Percentiles rank a stretch among this genome's conserved stretches.
Conservation (phyloP, 805 yeast species). For the Sugiyamaella mastotermitis region DNA sequence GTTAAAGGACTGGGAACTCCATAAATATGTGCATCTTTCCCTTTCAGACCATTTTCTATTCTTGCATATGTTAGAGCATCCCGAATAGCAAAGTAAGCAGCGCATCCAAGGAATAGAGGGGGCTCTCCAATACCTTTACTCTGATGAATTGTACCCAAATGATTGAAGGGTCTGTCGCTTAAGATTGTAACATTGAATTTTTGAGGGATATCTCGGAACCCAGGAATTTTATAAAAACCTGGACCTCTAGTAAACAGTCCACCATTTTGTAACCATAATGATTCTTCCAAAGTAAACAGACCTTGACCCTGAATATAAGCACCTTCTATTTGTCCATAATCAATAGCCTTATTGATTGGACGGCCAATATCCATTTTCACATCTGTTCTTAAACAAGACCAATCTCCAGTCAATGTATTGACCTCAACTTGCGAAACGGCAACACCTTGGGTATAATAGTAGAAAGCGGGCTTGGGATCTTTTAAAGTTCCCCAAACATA, state of each 20-base stretch:
- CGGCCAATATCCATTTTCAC: slow-evolving; percentile 46
- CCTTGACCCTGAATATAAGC: slow-evolving; percentile 48
- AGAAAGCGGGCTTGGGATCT: slow-evolving; percentile 41
- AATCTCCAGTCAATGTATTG: slow-evolving; percentile 44
- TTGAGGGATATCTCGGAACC: slow-evolving; percentile 44
- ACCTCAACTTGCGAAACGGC: slow-evolving; percentile 40
- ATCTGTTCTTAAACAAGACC: slow-evolving; percentile 38
- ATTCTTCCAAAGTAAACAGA: slow-evolving; percentile 43
- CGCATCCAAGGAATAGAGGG: slow-evolving; percentile 41
- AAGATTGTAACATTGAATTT: slow-evolving; percentile 38
- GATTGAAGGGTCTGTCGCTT: slow-evolving; percentile 37
- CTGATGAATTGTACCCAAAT: slow-evolving; percentile 39
- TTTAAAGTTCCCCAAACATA: slow-evolving; percentile 34
- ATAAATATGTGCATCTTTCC: slow-evolving; percentile 6
- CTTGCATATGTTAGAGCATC: slow-evolving; percentile 38
- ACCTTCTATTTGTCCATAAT: slow-evolving; percentile 47
- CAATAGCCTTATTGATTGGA: slow-evolving; percentile 43
- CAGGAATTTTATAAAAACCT: slow-evolving; percentile 46
- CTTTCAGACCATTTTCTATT: slow-evolving; percentile 30
- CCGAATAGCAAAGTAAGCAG: slow-evolving; percentile 40
- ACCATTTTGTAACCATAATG: slow-evolving; percentile 41
- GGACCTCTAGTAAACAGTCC: slow-evolving; percentile 42
- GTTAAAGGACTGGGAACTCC: slow-evolving; percentile 37
- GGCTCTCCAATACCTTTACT: slow-evolving; percentile 48
- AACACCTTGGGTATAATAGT: slow-evolving; percentile 42